A percentile compares a stretch with the other conserved stretches of the same genome.
These are phyloP conservation scores for Hypoxylon lienhwacheense DNA, from an alignment of 495 filamentous ascomycete genomes.

Conservation along the genomic window DNA sequence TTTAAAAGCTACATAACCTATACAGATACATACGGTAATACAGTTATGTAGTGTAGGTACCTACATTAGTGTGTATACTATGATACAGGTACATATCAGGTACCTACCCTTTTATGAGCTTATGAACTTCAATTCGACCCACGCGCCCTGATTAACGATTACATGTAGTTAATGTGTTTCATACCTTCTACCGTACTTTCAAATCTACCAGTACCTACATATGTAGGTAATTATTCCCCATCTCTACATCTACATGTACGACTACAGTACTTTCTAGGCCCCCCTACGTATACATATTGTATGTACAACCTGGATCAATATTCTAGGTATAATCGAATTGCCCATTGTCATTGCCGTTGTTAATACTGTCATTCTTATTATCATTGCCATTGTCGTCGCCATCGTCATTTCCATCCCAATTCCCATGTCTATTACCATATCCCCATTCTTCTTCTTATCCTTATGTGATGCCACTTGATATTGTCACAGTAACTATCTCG, in stretches of 20 bases:
- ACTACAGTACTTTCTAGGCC: constrained; percentile 15
- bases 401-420: too few species aligned
- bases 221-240: too few species aligned
- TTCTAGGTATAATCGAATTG: constrained; percentile 25
- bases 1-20: background rate
- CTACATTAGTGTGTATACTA: background rate
- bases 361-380: too few species aligned
- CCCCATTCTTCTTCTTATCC: too few species aligned
- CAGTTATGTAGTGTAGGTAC: background rate
- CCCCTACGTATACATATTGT: constrained; percentile 1
- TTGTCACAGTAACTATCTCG: constrained; percentile 17
- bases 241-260: constrained; percentile 27
- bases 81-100: too few species aligned
- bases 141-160: constrained; percentile 33
- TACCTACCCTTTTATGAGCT: constrained; percentile 25
- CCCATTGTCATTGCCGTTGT: too few species aligned
- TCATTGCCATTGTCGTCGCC: too few species aligned
- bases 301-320: constrained; percentile 18
- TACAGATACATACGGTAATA: too few species aligned
- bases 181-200: too few species aligned
- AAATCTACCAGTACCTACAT: too few species aligned
- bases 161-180: constrained; percentile 39
- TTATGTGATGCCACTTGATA: constrained; percentile 33
- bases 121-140: too few species aligned
- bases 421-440: too few species aligned